phyloP scores from a whole-genome alignment of 2,329 filamentous ascomycete genomes.

The Fusarium duplospermum region DNA sequence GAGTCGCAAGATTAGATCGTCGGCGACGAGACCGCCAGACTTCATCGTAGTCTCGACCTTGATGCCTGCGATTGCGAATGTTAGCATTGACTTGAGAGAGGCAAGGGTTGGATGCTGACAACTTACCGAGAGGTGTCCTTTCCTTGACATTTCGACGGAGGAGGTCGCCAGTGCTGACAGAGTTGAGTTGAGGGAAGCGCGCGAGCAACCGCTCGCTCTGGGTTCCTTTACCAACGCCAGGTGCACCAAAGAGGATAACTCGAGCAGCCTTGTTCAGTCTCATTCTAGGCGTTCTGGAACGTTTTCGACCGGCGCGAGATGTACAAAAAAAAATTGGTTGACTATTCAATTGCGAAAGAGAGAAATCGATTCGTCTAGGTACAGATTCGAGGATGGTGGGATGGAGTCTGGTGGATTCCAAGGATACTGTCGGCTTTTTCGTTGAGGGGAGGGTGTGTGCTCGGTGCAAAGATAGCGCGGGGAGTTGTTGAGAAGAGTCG shows the following conservation, averaged over 20 bases:
- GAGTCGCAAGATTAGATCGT: constrained; percentile 89
- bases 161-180: constrained; percentile 94
- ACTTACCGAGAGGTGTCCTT: constrained; percentile 83
- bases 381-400: neutral
- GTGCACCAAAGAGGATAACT: constrained; percentile 93
- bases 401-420: neutral
- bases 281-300: constrained; percentile 56
- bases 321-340: neutral
- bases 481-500: constrained; percentile 27
- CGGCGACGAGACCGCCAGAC: constrained; percentile 88
- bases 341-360: neutral
- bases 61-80: constrained; percentile 70
- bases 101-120: neutral
- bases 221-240: constrained; percentile 97
- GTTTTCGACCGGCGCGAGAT: constrained; percentile 31
- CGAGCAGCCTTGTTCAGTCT: constrained; percentile 84
- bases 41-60: constrained; percentile 92
- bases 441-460: constrained; percentile 30
- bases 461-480: constrained; percentile 18
- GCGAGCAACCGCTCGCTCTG: constrained; percentile 90
- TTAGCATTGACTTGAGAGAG: constrained; percentile 7
- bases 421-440: constrained; percentile 11
- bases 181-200: constrained; percentile 87
- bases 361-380: neutral
- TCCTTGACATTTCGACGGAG: constrained; percentile 92